Percentiles rank a stretch among this genome's conserved stretches.
Evolutionary conservation across 352 stramenopile species (phyloP).

Genomic region (Saprolegnia diclina): DNA sequence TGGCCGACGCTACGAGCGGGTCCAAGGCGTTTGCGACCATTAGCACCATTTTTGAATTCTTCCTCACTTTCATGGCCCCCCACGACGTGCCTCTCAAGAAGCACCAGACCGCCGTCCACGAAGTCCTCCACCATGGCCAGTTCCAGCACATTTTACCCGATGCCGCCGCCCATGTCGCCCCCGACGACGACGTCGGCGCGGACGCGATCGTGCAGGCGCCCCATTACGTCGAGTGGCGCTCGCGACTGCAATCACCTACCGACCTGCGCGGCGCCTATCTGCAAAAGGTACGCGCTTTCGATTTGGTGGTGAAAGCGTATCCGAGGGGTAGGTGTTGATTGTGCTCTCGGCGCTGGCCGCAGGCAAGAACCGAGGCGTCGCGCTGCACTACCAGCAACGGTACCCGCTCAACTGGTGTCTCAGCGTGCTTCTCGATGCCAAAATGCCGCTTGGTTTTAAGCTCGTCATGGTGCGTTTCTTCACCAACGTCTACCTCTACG

Average conservation of each 20-base stretch:
- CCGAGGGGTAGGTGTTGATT: conserved; percentile 1
- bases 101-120: neutral
- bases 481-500: conserved; percentile 14
- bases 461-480: conserved; percentile 1
- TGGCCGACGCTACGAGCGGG: neutral
- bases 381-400: conserved; percentile 11
- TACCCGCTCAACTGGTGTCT: conserved; percentile 13
- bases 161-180: neutral
- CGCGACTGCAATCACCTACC: neutral
- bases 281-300: conserved; percentile 4
- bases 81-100: neutral
- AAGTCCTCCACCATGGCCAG: conserved; percentile 1
- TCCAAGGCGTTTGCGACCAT: neutral
- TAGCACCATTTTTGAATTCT: conserved; percentile 5
- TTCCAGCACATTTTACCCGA: conserved; percentile 7
- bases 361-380: neutral
- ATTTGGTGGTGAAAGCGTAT: no score
- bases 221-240: neutral
- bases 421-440: conserved; percentile 16
- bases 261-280: neutral
- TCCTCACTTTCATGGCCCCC: conserved; percentile 7
- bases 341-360: neutral
- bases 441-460: conserved; percentile 18
- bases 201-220: neutral
- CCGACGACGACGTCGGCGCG: neutral